Evolutionary conservation across 495 filamentous ascomycete species (phyloP), one percentile per base, ranked within the genome.

Genomic region (Immersiella caudata): DNA sequence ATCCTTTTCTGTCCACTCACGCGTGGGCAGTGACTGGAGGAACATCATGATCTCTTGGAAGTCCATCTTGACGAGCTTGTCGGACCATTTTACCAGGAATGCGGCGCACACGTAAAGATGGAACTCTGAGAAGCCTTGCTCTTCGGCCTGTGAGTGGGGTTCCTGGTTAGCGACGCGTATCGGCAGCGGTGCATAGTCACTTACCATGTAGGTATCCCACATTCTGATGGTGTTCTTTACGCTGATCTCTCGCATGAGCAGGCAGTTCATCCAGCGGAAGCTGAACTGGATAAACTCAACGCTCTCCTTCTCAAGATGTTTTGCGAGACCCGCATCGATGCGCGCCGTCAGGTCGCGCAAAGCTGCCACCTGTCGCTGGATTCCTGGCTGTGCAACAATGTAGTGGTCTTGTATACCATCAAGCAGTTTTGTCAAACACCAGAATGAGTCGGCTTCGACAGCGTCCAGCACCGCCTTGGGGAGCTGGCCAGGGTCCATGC

Each of bases 1-100:
- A 68, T 99, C 95, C 80, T 98, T 97, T 77, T 97, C 96, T 14
- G 93, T 96, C 95, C 95, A 99, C 27, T 89, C 86, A 65, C 89
- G 89, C n/a, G 96, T 99, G 8, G 95, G 95, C 67, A 98, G 79
- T 36, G 94, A 91, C 80, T 99, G 95, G 27, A 99, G 82, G 73
- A 98, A 99, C 94, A 98, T 98, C 95, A 99, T 98, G 64, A 96
- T 88, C 75, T 97, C 94, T 83, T 97, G 84, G 70, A 96, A 99
- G 77, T 99, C 95, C 95, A 97, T 98, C 79, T 96, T 96, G 33
- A 93, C 86, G 50, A 99, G 85, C 74, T 93, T 91, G 70, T 95
- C 91, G 16, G 94, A 94, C 95, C 95, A 99, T 77, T 98, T 97
- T 33, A 98, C 95, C n/a, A 99, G 83, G 75, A 99, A 98, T 56